These are phyloP conservation scores for Warburgia ugandensis DNA, from an alignment of 164 flowering plant genomes.

Conservation along the genomic window DNA sequence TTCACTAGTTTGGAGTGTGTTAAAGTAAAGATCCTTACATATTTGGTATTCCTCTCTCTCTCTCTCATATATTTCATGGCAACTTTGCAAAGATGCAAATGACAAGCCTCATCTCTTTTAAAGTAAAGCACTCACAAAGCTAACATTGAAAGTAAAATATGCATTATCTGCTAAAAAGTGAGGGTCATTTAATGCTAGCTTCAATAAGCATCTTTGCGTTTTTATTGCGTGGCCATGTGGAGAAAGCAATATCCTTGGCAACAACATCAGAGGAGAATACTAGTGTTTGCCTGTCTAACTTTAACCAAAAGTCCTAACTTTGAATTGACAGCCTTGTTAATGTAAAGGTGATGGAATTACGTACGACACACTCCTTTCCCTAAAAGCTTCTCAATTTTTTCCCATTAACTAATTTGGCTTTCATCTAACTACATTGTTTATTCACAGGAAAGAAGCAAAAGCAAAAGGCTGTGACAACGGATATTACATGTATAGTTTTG, in stretches of 20 bases:
- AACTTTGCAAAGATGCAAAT: conserved; percentile 23
- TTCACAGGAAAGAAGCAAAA: too few species aligned
- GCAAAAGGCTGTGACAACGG: too few species aligned
- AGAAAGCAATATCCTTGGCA: conserved; percentile 31
- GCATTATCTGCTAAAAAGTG: conserved; percentile 87
- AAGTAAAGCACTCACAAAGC: conserved; percentile 49
- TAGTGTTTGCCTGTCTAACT: conserved; percentile 28
- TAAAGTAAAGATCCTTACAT: too few species aligned
- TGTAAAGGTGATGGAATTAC: conserved; percentile 66
- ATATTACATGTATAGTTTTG: too few species aligned
- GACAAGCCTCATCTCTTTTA: conserved; percentile 25
- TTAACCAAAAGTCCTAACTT: conserved; percentile 63
- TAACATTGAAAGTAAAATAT: conserved; percentile 50
- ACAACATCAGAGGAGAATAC: too few species aligned
- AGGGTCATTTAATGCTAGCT: conserved; percentile 47
- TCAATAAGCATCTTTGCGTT: conserved; percentile 46
- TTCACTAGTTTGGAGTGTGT: too few species aligned
- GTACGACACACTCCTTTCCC: conserved; percentile 57
- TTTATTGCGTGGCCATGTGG: conserved; percentile 62
- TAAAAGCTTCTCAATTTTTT: too few species aligned
- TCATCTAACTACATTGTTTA: too few species aligned
- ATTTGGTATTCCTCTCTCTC: conserved; percentile 3
- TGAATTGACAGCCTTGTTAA: conserved; percentile 73
- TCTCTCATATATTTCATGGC: too few species aligned
- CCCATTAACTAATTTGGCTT: conserved; percentile 5